Evolutionary conservation across 2,329 filamentous ascomycete species (phyloP), one percentile per base, ranked within the genome.

Genomic region (Phoma sp.): DNA sequence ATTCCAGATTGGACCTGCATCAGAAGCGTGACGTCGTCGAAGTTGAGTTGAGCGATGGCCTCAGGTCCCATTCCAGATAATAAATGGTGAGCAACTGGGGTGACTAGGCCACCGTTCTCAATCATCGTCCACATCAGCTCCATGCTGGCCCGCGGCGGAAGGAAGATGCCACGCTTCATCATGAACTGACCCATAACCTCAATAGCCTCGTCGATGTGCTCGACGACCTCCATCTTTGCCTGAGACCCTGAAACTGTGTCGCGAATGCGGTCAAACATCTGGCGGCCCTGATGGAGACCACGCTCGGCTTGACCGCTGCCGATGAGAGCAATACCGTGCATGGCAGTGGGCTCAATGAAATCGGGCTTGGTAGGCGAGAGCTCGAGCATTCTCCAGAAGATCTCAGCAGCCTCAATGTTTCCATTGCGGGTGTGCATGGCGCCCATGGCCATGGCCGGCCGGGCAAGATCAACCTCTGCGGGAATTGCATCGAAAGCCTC

Each of bases 291-390:
- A 10, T 82, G 80, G 54, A 98, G 77, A 44, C 89, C 95, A 69
- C 93, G 90, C n/a, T 88, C 86, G 43, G 93, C 84, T 67, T 92
- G 88, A 37, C 92, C 91, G 59, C 90, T 91, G 48, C 90, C 89
- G 70, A 98, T 89, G 74, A 98, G 81, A 42, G 92, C 91, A 52
- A 96, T 86, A 11, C 90, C 86, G 68, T 93, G 96, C 91, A 97
- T 96, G 52, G 90, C 86, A 10, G 91, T 89, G 23, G 92, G 90
- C 77, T 96, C 92, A 58, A 96, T 89, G 74, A 96, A 88, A 30
- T 86, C 82, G 46, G 82, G 79, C 67, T 85, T 81, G 54, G 86
- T 82, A 2, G 86, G 82, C 35, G 80, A 83, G 59, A 83, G 86
- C 48, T 81, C 78, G 37, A 97, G 80, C 52, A 90, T 80, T 47